Evolutionary conservation across 2,329 filamentous ascomycete genomes (phyloP), one percentile per base, ranked within the genome.

Genomic region (Lachnellula arida): DNA sequence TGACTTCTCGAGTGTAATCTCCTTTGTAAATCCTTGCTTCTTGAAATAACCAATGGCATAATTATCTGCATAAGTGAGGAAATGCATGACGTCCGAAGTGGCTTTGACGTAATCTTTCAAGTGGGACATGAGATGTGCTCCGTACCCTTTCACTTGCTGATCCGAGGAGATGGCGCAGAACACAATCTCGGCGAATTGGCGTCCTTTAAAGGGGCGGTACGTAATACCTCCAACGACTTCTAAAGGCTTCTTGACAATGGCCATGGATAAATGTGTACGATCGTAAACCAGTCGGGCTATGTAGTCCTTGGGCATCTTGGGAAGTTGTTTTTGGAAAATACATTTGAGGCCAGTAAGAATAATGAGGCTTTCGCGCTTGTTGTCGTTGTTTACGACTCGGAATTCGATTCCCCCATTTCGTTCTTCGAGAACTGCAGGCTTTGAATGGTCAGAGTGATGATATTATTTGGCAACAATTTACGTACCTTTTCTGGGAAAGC

Each of bases 251-350:
- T 97, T 97, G 65, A 97, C 90, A 68, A 99, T 97, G 22, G 94
- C 94, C 65, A 99, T 96, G 40, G 91, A 96, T 59, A 97, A 73
- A 76, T 99, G 94, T 5, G 93, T 96, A 51, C 94, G 87, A 73
- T 99, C 94, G 75, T 99, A 99, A 56, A 99, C 94, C 7, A 99
- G 84, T 40, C 94, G 89, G 4, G 94, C 94, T 65, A 99, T 97
- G 72, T 99, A 99, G 70, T 97, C 94, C 73, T 97, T 97, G 14
- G 94, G 94, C 94, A 99, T 99, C 74, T 97, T 97, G 0, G 94
- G 94, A 5, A 99, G 79, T 70, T 99, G 94, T 67, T 97, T 97
- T 71, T 99, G 94, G 68, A 99, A 97, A 62, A 99, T 95, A 70
- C 92, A 96, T 71, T 97, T 99, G 54, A 99, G 78, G 14, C 94